phyloP scores from a whole-genome alignment of 2,329 filamentous ascomycete species.

The Ascocoryne sarcoides region DNA sequence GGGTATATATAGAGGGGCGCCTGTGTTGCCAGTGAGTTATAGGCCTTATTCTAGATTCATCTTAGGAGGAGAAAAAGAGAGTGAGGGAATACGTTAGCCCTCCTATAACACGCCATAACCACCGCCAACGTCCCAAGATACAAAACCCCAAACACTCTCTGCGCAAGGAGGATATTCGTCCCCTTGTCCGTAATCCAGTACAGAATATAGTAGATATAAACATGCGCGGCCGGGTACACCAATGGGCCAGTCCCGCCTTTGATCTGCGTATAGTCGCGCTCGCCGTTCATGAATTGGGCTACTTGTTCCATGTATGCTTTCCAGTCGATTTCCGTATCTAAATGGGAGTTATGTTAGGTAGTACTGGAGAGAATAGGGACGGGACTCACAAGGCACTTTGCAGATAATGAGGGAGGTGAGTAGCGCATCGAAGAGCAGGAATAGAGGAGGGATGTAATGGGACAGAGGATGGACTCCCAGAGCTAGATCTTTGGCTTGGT shows the following conservation, averaged over 20 bases:
- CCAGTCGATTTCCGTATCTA: slow-evolving; percentile 98
- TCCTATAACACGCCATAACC: slow-evolving; percentile 75
- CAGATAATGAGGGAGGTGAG: slow-evolving; percentile 24
- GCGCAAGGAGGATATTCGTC: slow-evolving; percentile 67
- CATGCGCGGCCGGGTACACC: slow-evolving; percentile 89
- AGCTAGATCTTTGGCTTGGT: slow-evolving; percentile 19
- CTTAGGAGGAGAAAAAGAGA: neutral
- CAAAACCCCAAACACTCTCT: slow-evolving; percentile 70
- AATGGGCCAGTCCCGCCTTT: slow-evolving; percentile 83
- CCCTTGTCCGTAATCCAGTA: slow-evolving; percentile 73
- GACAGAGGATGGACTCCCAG: slow-evolving; percentile 23
- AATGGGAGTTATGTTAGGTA: neutral
- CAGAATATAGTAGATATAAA: slow-evolving; percentile 79
- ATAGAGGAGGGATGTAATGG: slow-evolving; percentile 18
- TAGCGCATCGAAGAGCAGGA: slow-evolving; percentile 24
- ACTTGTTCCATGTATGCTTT: slow-evolving; percentile 94
- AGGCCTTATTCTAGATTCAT: too few species aligned
- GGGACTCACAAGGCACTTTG: slow-evolving; percentile 22
- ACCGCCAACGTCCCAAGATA: slow-evolving; percentile 69
- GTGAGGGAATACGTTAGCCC: slow-evolving; percentile 53
- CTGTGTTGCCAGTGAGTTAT: slow-evolving; percentile 34
- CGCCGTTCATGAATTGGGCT: slow-evolving; percentile 67
- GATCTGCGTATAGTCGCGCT: slow-evolving; percentile 81
- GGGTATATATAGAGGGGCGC: slow-evolving; percentile 81
- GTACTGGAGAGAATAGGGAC: neutral